Base-by-base conservation (phyloP, 768 basidiomycete species). In the Tephrocybe rancida region DNA sequence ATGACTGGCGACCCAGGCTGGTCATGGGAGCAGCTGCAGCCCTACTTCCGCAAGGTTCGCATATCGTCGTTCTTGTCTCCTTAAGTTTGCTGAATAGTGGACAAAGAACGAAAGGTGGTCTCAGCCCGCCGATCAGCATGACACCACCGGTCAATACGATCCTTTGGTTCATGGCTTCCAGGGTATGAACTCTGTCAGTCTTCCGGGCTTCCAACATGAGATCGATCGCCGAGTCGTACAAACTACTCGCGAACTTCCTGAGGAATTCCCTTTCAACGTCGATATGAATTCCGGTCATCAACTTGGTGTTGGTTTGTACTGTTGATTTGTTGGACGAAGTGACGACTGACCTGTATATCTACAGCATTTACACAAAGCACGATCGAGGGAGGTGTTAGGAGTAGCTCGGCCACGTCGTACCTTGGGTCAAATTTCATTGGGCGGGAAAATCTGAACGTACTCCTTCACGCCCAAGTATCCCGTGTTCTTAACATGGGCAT, bases 281-380 rank as follows among this genome's bases (percentile, higher is more conserved):
- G 80, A 80, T 60, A 65, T 67, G 54, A 77, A 79, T 56, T 68
- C 70, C 24, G 79, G 80, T 41, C 39, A 41, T 41, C 68, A 69
- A 0, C 50, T 77, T 13, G 79, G 79, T 3, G 49, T 78, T 26
- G 71, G 78, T 76, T 32, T 44, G 70, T 54, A 6, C 10, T 11
- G 5, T 19, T 34, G 50, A 34, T 57, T 63, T 21, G 2, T 9
- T 22, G 16, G 5, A n/a, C 9, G n/a, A 25, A 43, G 57, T n/a
- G 51, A 44, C 5, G 58, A 58, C 25, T 45, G 48, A 52, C 13
- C 11, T 44, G 4, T 14, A 13, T 27, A 2, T 27, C 27, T 4
- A 34, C 54, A 48, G 62, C 56, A 11, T 61, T 53, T 49, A 25
- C 50, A 5, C 60, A 52, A 44, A 37, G 49, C 13, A 58, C 58